Base-by-base conservation (phyloP, 1,284 basidiomycete genomes). In the Phenoliferia sp. region DNA sequence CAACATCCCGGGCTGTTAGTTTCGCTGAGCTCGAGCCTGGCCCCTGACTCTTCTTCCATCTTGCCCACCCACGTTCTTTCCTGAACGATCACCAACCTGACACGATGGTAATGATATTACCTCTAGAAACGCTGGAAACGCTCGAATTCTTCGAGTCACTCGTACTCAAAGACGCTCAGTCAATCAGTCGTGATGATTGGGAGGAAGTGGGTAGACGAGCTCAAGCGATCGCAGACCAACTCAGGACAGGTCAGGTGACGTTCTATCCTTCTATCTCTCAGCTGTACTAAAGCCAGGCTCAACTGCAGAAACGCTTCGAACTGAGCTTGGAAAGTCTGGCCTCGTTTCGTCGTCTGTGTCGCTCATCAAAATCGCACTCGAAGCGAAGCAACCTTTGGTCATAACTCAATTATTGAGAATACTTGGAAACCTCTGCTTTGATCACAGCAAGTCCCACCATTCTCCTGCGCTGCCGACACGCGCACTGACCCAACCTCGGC, bases 391-490 rank as follows among this genome's bases (percentile, higher is more conserved):
- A n/a, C 31, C 66, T 0, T 3, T 9, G 19, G 66, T 48, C 2
- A 61, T 34, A 56, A 67, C 63, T 9, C 54, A 72, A 48, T 55
- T 69, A 15, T 44, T 60, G n/a, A 35, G 68, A 15, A 36, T 71
- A 7, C 61, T 69, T 2, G 69, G 69, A 3, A 71, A 71, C 59
- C 9, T 69, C 48, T 69, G 67, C 58, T 69, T 63, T 33, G 66
- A 70, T 2, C 62, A 70, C 29, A 65, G 65, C 63, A 10, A 31
- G 48, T n/a, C 29, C 35, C 10, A 2, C 26, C n/a, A 16, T 54
- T 29, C 22, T 6, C 16, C 33, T 58, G n/a, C 4, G 26, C 22
- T 35, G 6, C 19, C 12, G 16, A 7, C 5, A 1, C n/a, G 2
- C 4, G 12, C 19, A 32, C 39, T 52, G 64, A 57, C 33, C 15